These are phyloP conservation scores for Haberlea rhodopensis DNA, from an alignment of 257 asterid genomes.

Conservation along the genomic window DNA sequence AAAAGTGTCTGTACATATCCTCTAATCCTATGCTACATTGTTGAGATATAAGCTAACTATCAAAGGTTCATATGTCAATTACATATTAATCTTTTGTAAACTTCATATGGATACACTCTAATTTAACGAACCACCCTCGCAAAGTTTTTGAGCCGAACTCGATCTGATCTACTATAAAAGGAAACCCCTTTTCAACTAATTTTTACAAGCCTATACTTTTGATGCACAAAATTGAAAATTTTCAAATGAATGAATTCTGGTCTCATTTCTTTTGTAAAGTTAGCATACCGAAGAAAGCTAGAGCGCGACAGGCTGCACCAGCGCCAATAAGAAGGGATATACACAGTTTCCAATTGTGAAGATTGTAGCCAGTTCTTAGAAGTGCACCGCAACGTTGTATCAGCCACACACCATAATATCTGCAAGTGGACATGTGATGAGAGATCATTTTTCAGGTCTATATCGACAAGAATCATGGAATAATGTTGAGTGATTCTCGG, in stretches of 20 bases:
- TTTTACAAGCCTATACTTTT: conserved; percentile 4
- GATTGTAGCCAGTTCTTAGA: conserved; percentile 37
- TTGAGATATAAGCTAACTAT: not conserved
- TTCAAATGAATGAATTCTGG: not conserved
- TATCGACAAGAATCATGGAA: not conserved
- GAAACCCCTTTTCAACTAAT: conserved; percentile 6
- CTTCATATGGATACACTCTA: too few relatives aligned
- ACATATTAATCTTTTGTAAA: not conserved
- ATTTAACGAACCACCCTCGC: not conserved
- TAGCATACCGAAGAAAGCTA: conserved; percentile 57
- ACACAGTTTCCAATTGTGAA: conserved; percentile 42
- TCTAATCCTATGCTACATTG: not conserved
- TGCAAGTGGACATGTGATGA: conserved; percentile 27
- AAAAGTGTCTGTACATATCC: not conserved
- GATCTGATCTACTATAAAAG: not conserved
- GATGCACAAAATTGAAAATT: not conserved
- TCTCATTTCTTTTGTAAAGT: conserved; percentile 39
- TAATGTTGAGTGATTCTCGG: not conserved
- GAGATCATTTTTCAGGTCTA: not conserved
- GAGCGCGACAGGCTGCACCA: conserved; percentile 47
- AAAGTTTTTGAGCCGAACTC: conserved; percentile 5
- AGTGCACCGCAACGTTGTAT: conserved; percentile 62
- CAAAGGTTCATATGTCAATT: not conserved
- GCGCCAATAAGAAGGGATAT: conserved; percentile 47
- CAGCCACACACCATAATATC: conserved; percentile 59